These are phyloP conservation scores for Aspergillus amoenus DNA, from an alignment of 2,329 filamentous ascomycete genomes.

Conservation along the genomic window DNA sequence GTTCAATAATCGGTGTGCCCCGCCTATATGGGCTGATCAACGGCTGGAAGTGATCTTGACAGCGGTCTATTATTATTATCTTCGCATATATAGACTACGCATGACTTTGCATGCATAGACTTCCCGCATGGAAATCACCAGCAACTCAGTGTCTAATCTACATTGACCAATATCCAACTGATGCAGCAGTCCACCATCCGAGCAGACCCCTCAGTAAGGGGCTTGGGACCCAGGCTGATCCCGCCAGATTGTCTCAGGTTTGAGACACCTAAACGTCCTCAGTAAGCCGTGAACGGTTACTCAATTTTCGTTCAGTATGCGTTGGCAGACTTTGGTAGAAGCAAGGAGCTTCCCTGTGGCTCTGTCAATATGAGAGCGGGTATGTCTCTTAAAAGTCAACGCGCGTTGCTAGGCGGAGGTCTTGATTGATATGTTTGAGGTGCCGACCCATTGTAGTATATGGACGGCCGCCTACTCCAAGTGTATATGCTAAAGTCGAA, in stretches of 20 bases:
- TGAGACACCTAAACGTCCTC: not conserved
- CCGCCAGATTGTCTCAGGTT: not conserved
- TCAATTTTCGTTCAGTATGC: not conserved
- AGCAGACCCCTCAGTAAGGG: not conserved
- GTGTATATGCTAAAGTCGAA: not conserved
- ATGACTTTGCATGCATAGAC: not conserved
- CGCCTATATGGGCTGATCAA: conserved; percentile 10
- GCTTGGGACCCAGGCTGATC: not conserved
- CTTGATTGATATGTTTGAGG: not conserved
- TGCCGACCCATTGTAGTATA: not conserved
- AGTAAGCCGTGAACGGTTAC: not conserved
- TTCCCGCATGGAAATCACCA: not conserved
- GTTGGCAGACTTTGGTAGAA: not conserved
- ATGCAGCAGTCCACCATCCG: not conserved
- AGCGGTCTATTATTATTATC: not conserved
- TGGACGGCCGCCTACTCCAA: not conserved
- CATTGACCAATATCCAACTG: not conserved
- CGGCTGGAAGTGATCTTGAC: not conserved
- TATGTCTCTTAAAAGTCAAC: not conserved
- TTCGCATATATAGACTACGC: not conserved
- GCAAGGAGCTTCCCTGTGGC: not conserved
- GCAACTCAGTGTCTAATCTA: not conserved
- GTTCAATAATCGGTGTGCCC: not conserved
- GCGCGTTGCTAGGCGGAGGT: not conserved
- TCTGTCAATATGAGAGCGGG: not conserved